Conservation (phyloP, 495 filamentous ascomycete genomes). For the Tuber melanosporum region DNA sequence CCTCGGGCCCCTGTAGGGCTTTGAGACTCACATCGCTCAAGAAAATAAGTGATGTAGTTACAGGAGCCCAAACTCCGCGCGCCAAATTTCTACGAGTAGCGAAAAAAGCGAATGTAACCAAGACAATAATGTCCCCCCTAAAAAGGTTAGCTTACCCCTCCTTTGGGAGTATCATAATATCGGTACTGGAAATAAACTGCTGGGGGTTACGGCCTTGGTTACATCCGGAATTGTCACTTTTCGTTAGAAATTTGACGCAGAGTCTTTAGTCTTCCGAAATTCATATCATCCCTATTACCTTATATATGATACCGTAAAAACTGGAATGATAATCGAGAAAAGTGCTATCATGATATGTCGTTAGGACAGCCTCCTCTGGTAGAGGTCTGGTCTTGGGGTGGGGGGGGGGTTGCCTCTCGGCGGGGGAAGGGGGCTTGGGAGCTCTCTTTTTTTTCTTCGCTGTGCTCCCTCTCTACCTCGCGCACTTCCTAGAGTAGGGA, state of each 20-base stretch:
- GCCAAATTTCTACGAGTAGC: neutral
- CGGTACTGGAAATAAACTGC: neutral
- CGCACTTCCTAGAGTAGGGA: neutral
- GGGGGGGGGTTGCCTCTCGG: neutral
- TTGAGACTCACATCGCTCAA: too few relatives aligned
- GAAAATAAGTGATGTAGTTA: neutral
- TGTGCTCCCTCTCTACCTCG: neutral
- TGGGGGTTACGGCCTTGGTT: neutral
- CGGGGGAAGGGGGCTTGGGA: too few relatives aligned
- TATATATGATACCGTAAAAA: neutral
- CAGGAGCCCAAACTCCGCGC: neutral
- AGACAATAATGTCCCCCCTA: neutral
- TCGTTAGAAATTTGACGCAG: neutral
- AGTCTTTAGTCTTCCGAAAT: neutral
- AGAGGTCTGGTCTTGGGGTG: neutral
- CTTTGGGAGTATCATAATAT: neutral
- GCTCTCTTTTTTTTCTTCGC: too few relatives aligned
- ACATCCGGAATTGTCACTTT: neutral
- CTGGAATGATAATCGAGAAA: neutral
- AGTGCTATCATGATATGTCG: neutral
- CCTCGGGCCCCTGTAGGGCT: neutral
- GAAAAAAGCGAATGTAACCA: neutral
- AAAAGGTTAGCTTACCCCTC: neutral
- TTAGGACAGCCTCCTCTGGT: neutral
- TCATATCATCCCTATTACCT: neutral